Evolutionary conservation across 768 basidiomycete species (phyloP), one percentile per base, ranked within the genome.

Genomic region (Collybia nuda): DNA sequence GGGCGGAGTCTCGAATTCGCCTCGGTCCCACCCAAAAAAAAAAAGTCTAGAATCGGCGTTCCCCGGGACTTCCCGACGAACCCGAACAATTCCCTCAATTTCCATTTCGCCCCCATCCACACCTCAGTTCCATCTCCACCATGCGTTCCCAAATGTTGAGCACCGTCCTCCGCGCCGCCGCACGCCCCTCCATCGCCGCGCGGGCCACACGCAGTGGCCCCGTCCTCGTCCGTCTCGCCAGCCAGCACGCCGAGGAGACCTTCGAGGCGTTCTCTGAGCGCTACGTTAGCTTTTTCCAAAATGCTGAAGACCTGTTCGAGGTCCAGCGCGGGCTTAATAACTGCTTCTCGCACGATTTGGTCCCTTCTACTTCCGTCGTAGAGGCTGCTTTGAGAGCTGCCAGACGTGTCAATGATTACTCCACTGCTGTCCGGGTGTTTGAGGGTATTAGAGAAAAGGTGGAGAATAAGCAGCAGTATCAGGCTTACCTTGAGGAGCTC

Each of bases 321-420:
- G 89, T 99, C 56, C 96, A 99, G 74, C 91, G 97, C 44, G 97
- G 97, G 35, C 78, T 99, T 62, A 98, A 99, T 80, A 99, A 99
- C 81, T 98, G 95, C 77, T 99, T 99, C 68, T 92, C 97, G 2
- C 96, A 98, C 70, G 97, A 99, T 70, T 83, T 97, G 56, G 94
- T 97, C 12, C 93, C 93, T 4, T 82, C 90, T 1, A 81, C 91
- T 22, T 67, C 76, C 48, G 91, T 96, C 60, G 73, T 95, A 48
- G 92, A 94, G 73, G 89, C 91, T 55, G 93, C 93, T 22, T 74
- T 95, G 54, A 83, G 85, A 47, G 93, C 94, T 50, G 84, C 91
- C 18, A 79, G 97, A 57, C 84, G 94, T 57, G 93, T 97, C 54
- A 88, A 99, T 72, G 95, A 98, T 80, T 98, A 90, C 69, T 87